Base-by-base conservation (phyloP, 192 early-diverging fungal species). In the Coemansia erecta region DNA sequence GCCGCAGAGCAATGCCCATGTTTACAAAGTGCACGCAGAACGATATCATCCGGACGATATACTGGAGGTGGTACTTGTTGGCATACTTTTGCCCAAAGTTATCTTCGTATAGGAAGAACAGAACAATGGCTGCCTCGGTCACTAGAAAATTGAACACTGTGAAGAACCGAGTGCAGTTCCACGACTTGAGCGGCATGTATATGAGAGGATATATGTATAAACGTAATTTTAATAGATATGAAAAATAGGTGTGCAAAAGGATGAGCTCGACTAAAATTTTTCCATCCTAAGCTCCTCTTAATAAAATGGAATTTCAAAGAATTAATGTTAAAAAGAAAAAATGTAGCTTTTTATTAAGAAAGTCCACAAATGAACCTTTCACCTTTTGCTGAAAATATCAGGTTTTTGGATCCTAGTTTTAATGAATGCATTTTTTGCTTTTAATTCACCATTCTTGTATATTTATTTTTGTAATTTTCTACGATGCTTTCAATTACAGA, bases 41-140 rank as follows among this genome's bases (percentile, higher is more conserved):
- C 4, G 33, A 28, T 7, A 54, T 40, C 52, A 54, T 54, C 17
- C 52, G 52, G 17, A 40, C 52, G 10, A 54, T 21, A 40, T 54
- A 54, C 4, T 54, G 52, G 0, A 54, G 28, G 18, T 54, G 35
- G 52, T 35, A 9, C 18, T 54, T 54, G 52, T 54, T 39, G 33
- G 35, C 52, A 22, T 39, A 21, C 15, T 54, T 40, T 21, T 40
- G 52, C 0, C 33, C 52, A 12, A 21, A 54, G 35, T 54, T 28
- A 35, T 54, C 52, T 35, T 54, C 52, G 26, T 54, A 54, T 14
- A 54, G 33, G 39, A 40, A 54, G 26, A 39, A 54, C 4, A 54
- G 35, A 15, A 28, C 26, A 7, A 54, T 54, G 14, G 33, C 13
- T 14, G n/a, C 52, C 15, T 22, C 28, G 2, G 52, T 54, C 18